These are phyloP conservation scores for Cytospora piceicola DNA, from an alignment of 2,329 filamentous ascomycete genomes.

Conservation along the genomic window DNA sequence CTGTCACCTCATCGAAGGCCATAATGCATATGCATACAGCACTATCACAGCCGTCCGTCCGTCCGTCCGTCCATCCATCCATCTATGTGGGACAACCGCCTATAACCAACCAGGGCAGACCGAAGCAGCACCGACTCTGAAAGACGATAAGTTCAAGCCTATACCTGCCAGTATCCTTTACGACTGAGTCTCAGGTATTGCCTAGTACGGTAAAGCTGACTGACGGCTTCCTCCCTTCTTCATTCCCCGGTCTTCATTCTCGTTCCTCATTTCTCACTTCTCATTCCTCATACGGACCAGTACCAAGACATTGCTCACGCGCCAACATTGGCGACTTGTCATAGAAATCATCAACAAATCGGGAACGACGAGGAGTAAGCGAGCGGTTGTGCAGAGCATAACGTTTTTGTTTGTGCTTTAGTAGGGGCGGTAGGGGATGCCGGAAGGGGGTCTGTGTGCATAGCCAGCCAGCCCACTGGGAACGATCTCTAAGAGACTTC, in stretches of 20 bases:
- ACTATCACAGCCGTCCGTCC: not conserved
- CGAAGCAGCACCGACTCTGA: not conserved
- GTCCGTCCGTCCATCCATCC: not conserved
- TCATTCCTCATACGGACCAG: not conserved
- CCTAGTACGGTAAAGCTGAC: not conserved
- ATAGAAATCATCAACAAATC: not conserved
- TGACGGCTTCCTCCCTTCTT: not conserved
- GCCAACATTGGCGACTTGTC: not conserved
- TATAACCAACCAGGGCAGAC: not conserved
- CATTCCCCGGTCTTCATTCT: not conserved
- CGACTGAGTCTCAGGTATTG: not conserved
- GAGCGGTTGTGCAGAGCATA: slow-evolving; percentile 1
- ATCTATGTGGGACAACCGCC: not conserved
- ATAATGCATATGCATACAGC: not conserved
- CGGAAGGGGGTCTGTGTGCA: not conserved
- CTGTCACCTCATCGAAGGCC: not conserved
- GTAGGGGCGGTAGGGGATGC: not conserved
- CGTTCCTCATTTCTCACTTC: too few species aligned
- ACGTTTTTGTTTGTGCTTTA: not conserved
- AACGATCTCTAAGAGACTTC: too few species aligned
- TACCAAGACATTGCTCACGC: not conserved
- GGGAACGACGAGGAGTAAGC: not conserved
- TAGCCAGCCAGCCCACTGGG: too few species aligned
- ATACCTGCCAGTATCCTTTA: not conserved
- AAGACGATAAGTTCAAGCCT: not conserved